phyloP scores from a whole-genome alignment of 306 rosid genomes.

The Acmispon strigosus region DNA sequence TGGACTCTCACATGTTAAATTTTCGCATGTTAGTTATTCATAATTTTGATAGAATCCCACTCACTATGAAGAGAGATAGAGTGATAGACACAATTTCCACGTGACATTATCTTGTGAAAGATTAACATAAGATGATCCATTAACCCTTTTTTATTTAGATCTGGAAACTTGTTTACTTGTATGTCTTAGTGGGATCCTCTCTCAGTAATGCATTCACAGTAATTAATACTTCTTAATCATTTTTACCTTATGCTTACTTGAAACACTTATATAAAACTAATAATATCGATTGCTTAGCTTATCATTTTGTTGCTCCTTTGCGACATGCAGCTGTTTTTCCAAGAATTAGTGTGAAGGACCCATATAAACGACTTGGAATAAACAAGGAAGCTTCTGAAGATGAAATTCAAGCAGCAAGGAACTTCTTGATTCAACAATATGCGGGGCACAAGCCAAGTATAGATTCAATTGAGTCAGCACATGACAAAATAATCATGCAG shows the following conservation, averaged over 20 bases:
- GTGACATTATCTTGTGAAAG: background rate
- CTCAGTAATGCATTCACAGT: background rate
- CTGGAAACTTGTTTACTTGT: background rate
- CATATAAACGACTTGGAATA: constrained; percentile 92
- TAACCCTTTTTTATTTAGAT: background rate
- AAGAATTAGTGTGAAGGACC: constrained; percentile 84
- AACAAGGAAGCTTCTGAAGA: constrained; percentile 94
- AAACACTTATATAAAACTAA: constrained; percentile 1
- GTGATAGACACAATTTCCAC: background rate
- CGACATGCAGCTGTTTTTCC: constrained; percentile 75
- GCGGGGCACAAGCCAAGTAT: constrained; percentile 86
- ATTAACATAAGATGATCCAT: background rate
- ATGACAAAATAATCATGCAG: constrained; percentile 90
- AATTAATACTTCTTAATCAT: background rate
- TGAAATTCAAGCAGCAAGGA: constrained; percentile 93
- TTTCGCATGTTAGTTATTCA: background rate
- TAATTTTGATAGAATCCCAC: background rate
- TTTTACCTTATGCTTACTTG: background rate
- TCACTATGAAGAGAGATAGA: background rate
- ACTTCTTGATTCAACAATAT: constrained; percentile 74
- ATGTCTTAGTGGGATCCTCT: background rate
- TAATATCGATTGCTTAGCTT: constrained; percentile 1
- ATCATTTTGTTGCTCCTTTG: constrained; percentile 16
- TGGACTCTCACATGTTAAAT: background rate
- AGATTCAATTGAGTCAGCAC: constrained; percentile 92